Conservation (phyloP, 2,329 filamentous ascomycete genomes). For the Pseudovirgaria hyperparasitica region DNA sequence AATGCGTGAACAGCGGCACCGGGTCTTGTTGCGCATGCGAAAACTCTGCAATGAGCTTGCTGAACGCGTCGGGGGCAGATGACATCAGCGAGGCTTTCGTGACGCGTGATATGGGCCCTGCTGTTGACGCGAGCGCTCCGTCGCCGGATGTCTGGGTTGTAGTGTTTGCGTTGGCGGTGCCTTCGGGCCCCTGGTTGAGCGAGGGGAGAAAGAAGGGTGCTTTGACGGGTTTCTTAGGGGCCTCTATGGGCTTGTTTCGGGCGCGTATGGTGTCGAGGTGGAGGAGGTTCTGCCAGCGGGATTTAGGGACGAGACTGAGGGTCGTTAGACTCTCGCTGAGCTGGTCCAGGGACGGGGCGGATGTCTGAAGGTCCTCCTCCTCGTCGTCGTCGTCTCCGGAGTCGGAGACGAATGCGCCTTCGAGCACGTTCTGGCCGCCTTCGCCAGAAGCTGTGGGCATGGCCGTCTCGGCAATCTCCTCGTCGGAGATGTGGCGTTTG, state of each 20-base stretch:
- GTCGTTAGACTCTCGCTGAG: conserved; percentile 75
- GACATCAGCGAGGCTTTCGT: conserved; percentile 19
- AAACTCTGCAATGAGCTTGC: neutral
- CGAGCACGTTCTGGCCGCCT: conserved; percentile 60
- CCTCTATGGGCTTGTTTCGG: conserved; percentile 86
- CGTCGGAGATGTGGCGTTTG: conserved; percentile 71
- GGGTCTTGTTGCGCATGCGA: conserved; percentile 10
- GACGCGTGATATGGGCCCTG: conserved; percentile 18
- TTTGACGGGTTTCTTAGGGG: conserved; percentile 83
- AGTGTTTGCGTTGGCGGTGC: too few relatives aligned
- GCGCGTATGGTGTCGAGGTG: conserved; percentile 83
- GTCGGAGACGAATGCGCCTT: conserved; percentile 57
- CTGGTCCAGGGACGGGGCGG: conserved; percentile 52
- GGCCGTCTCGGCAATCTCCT: conserved; percentile 52
- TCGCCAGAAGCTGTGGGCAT: conserved; percentile 73
- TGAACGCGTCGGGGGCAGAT: conserved; percentile 14
- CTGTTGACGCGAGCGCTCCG: conserved; percentile 7
- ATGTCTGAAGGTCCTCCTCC: conserved; percentile 32
- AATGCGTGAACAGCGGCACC: conserved; percentile 58
- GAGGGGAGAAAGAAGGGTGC: conserved; percentile 90
- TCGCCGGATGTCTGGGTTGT: conserved; percentile 8
- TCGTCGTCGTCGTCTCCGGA: conserved; percentile 30
- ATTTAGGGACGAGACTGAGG: conserved; percentile 77
- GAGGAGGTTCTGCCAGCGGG: conserved; percentile 85
- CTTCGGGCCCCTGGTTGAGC: conserved; percentile 27